Conservation (phyloP, 352 stramenopile genomes). For the Globisporangium heterothallicum region DNA sequence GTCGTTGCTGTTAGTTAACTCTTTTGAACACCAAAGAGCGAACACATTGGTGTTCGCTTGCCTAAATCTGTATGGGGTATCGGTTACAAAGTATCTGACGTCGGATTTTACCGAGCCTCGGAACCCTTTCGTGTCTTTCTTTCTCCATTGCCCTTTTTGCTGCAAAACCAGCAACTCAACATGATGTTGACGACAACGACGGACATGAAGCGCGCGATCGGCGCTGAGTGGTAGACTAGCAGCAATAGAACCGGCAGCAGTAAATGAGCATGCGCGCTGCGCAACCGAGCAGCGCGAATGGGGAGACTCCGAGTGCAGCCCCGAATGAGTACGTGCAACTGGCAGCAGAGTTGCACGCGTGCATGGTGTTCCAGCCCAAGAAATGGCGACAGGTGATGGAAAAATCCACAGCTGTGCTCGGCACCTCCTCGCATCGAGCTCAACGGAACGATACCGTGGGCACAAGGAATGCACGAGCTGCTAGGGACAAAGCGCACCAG, state of each 20-base stretch:
- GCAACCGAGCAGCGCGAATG: not conserved
- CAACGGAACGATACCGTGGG: no score
- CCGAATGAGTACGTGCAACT: constrained; percentile 44
- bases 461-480: not conserved
- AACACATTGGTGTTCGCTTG: not conserved
- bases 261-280: no score
- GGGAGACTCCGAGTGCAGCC: not conserved
- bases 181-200: not conserved
- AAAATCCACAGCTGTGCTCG: constrained; percentile 25
- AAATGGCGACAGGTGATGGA: constrained; percentile 46
- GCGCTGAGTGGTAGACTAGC: not conserved
- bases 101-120: not conserved
- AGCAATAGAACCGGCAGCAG: no score
- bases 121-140: not conserved
- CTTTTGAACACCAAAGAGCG: not conserved
- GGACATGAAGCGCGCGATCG: not conserved
- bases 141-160: no score
- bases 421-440: no score
- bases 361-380: constrained; percentile 54
- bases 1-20: constrained; percentile 9
- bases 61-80: not conserved
- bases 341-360: constrained; percentile 35
- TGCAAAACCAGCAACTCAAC: no score
- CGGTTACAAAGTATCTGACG: not conserved
- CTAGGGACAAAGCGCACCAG: not conserved